These are phyloP conservation scores for Pseudonectria foliicola DNA, from an alignment of 2,329 filamentous ascomycete species.

Conservation along the genomic window DNA sequence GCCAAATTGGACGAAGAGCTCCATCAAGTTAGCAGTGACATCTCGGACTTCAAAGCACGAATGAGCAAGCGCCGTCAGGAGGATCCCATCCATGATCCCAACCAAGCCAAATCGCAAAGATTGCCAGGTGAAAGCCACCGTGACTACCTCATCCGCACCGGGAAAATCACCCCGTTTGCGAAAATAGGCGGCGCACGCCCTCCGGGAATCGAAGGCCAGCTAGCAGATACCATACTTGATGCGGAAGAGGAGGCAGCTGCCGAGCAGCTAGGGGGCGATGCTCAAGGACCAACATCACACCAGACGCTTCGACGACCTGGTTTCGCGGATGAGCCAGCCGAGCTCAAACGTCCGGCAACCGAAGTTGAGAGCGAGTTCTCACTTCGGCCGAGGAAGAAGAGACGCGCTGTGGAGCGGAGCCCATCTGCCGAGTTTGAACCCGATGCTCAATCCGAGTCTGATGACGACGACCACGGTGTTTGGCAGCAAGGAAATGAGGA, in stretches of 20 bases:
- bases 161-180: constrained; percentile 95
- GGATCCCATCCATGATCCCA: constrained; percentile 35
- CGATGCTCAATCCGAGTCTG: constrained; percentile 22
- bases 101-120: constrained; percentile 46
- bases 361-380: constrained; percentile 47
- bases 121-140: constrained; percentile 75
- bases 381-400: constrained; percentile 51
- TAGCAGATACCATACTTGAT: constrained; percentile 73
- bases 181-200: constrained; percentile 61
- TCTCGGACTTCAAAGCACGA: constrained; percentile 71
- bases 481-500: constrained; percentile 35
- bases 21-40: constrained; percentile 59
- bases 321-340: constrained; percentile 42
- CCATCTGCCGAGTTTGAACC: constrained; percentile 43
- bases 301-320: constrained; percentile 67
- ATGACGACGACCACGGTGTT: constrained; percentile 27
- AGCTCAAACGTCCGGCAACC: constrained; percentile 10
- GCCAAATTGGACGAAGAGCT: constrained; percentile 59
- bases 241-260: constrained; percentile 64
- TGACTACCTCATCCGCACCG: constrained; percentile 88
- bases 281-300: constrained; percentile 55
- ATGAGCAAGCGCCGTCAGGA: constrained; percentile 67
- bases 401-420: constrained; percentile 31
- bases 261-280: constrained; percentile 32
- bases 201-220: constrained; percentile 56